Percentiles rank a stretch among this genome's conserved stretches.
Conservation (phyloP, 2,329 filamentous ascomycete genomes). For the Juglanconis oblonga region DNA sequence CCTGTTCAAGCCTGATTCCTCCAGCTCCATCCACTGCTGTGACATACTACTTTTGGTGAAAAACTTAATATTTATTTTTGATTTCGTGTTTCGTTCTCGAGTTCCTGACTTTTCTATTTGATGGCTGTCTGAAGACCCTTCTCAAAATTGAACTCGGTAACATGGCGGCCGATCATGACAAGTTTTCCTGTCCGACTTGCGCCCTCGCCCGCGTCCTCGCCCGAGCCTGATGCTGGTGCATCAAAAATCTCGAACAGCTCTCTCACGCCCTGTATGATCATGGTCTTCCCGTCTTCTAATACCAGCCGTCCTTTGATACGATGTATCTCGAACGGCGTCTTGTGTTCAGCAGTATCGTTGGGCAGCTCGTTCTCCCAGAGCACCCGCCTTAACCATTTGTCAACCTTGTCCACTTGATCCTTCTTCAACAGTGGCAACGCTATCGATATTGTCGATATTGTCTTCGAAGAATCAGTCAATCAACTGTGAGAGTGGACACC, state of each 20-base stretch:
- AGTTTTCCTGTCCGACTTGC: conserved; percentile 47
- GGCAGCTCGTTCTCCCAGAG: conserved; percentile 77
- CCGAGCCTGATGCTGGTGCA: conserved; percentile 32
- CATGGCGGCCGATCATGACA: conserved; percentile 59
- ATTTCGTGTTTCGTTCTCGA: too few species aligned
- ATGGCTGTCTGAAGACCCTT: conserved; percentile 33
- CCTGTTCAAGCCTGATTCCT: background rate
- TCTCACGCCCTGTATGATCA: conserved; percentile 85
- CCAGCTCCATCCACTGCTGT: too few species aligned
- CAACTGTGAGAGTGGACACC: background rate
- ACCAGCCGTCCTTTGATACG: conserved; percentile 78
- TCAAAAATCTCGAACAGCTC: conserved; percentile 93
- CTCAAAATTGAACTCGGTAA: conserved; percentile 51
- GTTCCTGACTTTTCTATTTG: background rate
- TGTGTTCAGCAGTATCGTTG: conserved; percentile 30
- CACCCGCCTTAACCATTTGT: conserved; percentile 77
- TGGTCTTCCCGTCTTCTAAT: conserved; percentile 60
- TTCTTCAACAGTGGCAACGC: conserved; percentile 58
- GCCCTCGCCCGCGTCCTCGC: conserved; percentile 21
- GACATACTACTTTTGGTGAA: too few species aligned
- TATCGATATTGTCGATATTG: conserved; percentile 80
- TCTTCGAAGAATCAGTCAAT: conserved; percentile 41
- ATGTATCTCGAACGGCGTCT: conserved; percentile 71
- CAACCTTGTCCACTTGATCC: conserved; percentile 61
- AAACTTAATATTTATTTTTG: too few species aligned